Conservation (phyloP, 2,329 filamentous ascomycete genomes). For the Rosellinia necatrix region DNA sequence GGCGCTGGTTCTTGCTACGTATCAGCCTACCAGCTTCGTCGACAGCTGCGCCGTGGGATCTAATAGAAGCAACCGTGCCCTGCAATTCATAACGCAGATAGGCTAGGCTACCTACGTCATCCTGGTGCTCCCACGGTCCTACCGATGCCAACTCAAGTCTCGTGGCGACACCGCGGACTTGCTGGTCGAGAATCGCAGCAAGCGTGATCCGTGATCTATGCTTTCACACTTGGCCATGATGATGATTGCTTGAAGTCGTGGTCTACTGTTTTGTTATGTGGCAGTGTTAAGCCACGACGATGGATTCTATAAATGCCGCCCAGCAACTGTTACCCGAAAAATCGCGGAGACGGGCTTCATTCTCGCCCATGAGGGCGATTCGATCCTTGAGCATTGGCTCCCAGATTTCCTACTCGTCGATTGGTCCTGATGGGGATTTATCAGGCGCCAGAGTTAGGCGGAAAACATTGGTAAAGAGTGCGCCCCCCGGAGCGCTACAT, state of each 20-base stretch:
- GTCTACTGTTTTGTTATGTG: neutral
- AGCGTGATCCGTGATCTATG: neutral
- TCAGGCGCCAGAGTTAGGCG: slow-evolving; percentile 28
- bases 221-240: neutral
- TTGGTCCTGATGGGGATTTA: slow-evolving; percentile 35
- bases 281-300: slow-evolving; percentile 21
- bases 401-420: slow-evolving; percentile 35
- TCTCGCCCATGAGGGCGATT: slow-evolving; percentile 40
- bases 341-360: slow-evolving; percentile 37
- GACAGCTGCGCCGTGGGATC: neutral
- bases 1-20: neutral
- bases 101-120: slow-evolving; percentile 8
- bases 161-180: slow-evolving; percentile 1
- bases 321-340: slow-evolving; percentile 31
- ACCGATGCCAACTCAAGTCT: slow-evolving; percentile 13
- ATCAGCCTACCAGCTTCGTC: neutral
- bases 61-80: neutral
- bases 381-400: slow-evolving; percentile 41
- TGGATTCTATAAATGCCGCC: slow-evolving; percentile 34
- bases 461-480: slow-evolving; percentile 35
- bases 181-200: neutral
- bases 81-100: neutral
- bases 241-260: slow-evolving; percentile 13
- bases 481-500: slow-evolving; percentile 30
- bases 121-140: neutral